Percentiles rank a stretch among this genome's conserved stretches.
Conservation (phyloP, 1,139 yeast species). For the Yamadazyma siamensis region DNA sequence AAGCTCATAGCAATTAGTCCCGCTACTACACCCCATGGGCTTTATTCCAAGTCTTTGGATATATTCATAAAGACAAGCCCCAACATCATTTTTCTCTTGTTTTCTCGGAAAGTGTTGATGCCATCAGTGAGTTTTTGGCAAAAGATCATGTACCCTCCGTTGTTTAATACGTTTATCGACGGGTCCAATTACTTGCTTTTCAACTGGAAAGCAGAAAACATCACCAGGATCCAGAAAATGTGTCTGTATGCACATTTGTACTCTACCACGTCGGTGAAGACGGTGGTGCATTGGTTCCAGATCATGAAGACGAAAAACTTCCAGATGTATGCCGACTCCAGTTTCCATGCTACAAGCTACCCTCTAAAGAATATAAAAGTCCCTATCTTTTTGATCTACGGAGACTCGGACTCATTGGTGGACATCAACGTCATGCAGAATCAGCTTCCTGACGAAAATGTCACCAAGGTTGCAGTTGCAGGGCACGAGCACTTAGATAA, state of each 20-base stretch:
- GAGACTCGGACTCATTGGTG: conserved; percentile 76
- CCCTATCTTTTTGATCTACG: conserved; percentile 77
- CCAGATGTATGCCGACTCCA: conserved; percentile 78
- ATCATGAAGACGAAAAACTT: conserved; percentile 76
- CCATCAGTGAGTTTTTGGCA: conserved; percentile 85
- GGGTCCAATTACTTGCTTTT: conserved; percentile 62
- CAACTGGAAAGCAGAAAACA: conserved; percentile 75
- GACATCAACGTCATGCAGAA: conserved; percentile 71
- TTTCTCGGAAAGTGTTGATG: conserved; percentile 70
- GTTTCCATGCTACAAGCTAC: conserved; percentile 40
- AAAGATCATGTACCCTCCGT: conserved; percentile 75
- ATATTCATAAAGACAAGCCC: conserved; percentile 79
- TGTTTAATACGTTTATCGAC: conserved; percentile 74
- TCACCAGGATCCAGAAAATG: conserved; percentile 66
- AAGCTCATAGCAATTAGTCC: conserved; percentile 83
- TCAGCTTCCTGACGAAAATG: conserved; percentile 42
- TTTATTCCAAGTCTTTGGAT: conserved; percentile 73
- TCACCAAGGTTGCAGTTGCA: conserved; percentile 46
- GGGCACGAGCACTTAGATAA: conserved; percentile 86
- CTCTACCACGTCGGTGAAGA: conserved; percentile 87
- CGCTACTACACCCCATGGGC: conserved; percentile 89
- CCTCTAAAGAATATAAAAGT: conserved; percentile 56
- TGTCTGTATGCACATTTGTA: conserved; percentile 81
- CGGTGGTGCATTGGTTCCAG: conserved; percentile 96
- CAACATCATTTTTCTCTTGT: conserved; percentile 63